A percentile compares a stretch with the other conserved stretches of the same genome.
Conservation (phyloP, 2,329 filamentous ascomycete species). For the Daldinia sp. region DNA sequence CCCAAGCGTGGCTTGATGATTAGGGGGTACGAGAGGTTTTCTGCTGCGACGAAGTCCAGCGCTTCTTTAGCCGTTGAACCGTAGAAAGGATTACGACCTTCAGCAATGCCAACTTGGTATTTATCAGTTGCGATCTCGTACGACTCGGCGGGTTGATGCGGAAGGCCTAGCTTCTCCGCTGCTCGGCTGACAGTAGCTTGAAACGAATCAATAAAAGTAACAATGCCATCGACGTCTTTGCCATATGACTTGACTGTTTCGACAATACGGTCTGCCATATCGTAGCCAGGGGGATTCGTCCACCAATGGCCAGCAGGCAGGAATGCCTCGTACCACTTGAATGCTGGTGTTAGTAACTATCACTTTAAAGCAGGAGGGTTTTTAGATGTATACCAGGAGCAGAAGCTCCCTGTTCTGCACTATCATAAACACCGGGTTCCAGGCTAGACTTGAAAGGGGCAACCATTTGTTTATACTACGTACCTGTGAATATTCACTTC, state of each 20-base stretch:
- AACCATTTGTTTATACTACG: not conserved
- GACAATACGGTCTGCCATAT: conserved; percentile 43
- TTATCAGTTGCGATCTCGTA: conserved; percentile 49
- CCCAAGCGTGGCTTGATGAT: conserved; percentile 50
- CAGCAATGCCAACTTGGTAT: conserved; percentile 43
- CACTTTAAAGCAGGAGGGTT: not conserved
- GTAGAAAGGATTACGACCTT: conserved; percentile 41
- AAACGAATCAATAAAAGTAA: conserved; percentile 46
- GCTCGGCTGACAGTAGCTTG: conserved; percentile 44
- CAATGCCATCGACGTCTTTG: conserved; percentile 44
- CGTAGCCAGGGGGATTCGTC: conserved; percentile 39
- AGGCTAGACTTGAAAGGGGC: not conserved
- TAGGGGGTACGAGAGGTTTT: conserved; percentile 44
- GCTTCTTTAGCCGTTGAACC: conserved; percentile 44
- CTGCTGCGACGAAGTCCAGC: conserved; percentile 23
- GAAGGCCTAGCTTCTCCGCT: conserved; percentile 42
- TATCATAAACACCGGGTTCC: not conserved
- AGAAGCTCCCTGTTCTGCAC: not conserved
- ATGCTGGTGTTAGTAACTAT: not conserved
- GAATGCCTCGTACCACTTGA: conserved; percentile 45
- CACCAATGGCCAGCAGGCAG: conserved; percentile 44
- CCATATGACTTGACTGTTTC: conserved; percentile 37
- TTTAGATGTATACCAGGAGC: not conserved
- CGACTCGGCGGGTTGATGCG: conserved; percentile 40
- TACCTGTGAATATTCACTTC: conserved; percentile 34